Percentiles rank a stretch among this genome's conserved stretches.
Conservation (phyloP, 306 rosid genomes). For the Ziziphus jujuba region DNA sequence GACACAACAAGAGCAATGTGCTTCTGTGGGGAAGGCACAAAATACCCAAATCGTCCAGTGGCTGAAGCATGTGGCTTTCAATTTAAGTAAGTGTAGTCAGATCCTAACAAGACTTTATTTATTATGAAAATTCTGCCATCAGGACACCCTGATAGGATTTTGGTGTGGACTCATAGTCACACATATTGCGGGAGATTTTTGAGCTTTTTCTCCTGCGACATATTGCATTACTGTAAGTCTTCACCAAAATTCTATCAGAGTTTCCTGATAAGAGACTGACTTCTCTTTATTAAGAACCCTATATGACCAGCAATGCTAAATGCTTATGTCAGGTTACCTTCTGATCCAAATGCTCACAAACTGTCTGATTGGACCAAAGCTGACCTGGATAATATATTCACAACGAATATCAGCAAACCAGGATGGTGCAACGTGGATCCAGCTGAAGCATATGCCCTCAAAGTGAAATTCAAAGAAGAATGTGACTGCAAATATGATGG, state of each 20-base stretch:
- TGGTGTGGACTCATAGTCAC: too few species aligned
- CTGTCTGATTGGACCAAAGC: conserved; percentile 64
- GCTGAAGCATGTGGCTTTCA: conserved; percentile 96
- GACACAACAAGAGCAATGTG: conserved; percentile 96
- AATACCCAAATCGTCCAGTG: conserved; percentile 88
- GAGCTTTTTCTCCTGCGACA: too few species aligned
- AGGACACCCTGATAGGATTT: too few species aligned
- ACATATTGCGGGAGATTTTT: too few species aligned
- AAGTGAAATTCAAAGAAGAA: conserved; percentile 70
- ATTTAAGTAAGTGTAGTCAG: conserved; percentile 52
- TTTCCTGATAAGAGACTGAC: too few species aligned
- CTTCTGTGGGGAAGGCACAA: conserved; percentile 97
- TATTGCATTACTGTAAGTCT: too few species aligned
- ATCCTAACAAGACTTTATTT: conserved; percentile 22
- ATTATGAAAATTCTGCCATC: neutral
- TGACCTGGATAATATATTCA: conserved; percentile 68
- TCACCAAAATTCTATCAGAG: too few species aligned
- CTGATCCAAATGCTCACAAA: conserved; percentile 65
- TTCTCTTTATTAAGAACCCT: conserved; percentile 11
- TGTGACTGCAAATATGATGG: conserved; percentile 93
- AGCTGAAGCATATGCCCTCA: conserved; percentile 68
- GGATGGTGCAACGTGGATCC: conserved; percentile 99
- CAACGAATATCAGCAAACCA: conserved; percentile 64
- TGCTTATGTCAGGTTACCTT: conserved; percentile 57
- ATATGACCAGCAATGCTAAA: conserved; percentile 20